Percentiles rank a stretch among this genome's conserved stretches.
These are phyloP conservation scores for Hypocrella siamensis DNA, from an alignment of 2,329 filamentous ascomycete species.

Conservation along the genomic window DNA sequence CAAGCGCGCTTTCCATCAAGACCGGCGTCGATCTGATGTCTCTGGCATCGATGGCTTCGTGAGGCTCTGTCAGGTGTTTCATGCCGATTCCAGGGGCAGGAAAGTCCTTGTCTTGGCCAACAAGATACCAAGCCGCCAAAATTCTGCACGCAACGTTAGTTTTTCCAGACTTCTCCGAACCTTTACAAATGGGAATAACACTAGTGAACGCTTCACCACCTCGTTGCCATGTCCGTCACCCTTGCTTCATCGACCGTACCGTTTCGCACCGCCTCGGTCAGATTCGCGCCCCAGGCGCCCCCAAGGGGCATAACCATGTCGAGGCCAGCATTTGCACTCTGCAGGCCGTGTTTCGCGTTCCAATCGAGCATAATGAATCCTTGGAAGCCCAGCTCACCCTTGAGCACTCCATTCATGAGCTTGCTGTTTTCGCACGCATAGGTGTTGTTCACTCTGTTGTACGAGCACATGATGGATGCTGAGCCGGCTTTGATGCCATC, in stretches of 20 bases:
- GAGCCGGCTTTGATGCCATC: constrained; percentile 42
- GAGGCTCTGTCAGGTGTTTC: constrained; percentile 41
- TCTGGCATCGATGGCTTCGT: constrained; percentile 31
- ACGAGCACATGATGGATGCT: constrained; percentile 49
- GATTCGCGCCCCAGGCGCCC: constrained; percentile 45
- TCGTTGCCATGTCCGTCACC: constrained; percentile 64
- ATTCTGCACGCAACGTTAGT: constrained; percentile 29
- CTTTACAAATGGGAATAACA: too few relatives aligned
- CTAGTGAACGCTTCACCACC: too few relatives aligned
- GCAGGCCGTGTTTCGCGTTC: constrained; percentile 46
- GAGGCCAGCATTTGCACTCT: constrained; percentile 38
- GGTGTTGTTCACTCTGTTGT: constrained; percentile 56
- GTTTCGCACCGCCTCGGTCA: constrained; percentile 62
- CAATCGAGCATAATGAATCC: constrained; percentile 58
- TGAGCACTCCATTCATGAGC: constrained; percentile 52
- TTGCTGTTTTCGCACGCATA: constrained; percentile 63
- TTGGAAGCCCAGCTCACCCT: constrained; percentile 46
- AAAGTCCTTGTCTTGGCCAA: constrained; percentile 31
- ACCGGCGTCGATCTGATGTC: constrained; percentile 25
- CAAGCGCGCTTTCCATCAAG: constrained; percentile 36
- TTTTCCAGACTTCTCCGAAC: not conserved
- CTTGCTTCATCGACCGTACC: constrained; percentile 56
- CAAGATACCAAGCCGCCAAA: constrained; percentile 42
- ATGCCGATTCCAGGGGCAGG: constrained; percentile 33
- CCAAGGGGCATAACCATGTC: constrained; percentile 56